Conservation (phyloP, 345 rosid species). For the Trapa bicornis region DNA sequence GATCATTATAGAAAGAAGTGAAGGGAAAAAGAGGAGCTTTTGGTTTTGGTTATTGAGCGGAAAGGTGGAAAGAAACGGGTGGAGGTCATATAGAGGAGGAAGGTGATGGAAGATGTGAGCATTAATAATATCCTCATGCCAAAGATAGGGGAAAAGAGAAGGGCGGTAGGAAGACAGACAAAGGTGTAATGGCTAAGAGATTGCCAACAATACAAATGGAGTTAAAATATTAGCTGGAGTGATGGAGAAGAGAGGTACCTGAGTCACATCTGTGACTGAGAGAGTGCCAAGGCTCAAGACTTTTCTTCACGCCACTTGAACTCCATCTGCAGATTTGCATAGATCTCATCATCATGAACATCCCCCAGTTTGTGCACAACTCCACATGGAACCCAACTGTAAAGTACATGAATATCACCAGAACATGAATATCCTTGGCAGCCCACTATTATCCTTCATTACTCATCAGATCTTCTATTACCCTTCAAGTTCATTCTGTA, state of each 20-base stretch:
- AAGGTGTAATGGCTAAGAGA: not conserved
- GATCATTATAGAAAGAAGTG: constrained; percentile 10
- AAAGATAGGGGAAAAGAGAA: constrained; percentile 16
- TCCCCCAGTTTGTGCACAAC: too few relatives aligned
- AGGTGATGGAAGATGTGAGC: constrained; percentile 13
- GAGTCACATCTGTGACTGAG: constrained; percentile 29
- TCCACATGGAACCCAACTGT: not conserved
- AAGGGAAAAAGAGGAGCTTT: too few relatives aligned
- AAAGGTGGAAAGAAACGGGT: too few relatives aligned
- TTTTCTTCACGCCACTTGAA: not conserved
- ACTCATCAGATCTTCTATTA: too few relatives aligned
- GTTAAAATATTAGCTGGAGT: constrained; percentile 25
- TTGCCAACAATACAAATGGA: not conserved
- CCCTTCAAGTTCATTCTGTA: too few relatives aligned
- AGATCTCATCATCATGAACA: too few relatives aligned
- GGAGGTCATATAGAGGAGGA: not conserved
- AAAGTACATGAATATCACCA: too few relatives aligned
- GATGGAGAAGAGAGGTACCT: constrained; percentile 27
- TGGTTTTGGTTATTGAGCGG: too few relatives aligned
- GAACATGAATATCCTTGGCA: too few relatives aligned
- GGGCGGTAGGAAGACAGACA: not conserved
- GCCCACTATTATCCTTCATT: too few relatives aligned
- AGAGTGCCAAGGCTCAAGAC: constrained; percentile 12
- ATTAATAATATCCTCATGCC: constrained; percentile 28
- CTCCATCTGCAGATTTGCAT: not conserved